Percentiles rank a stretch among this genome's conserved stretches.
phyloP scores from a whole-genome alignment of 2,329 filamentous ascomycete genomes.

The Leptographium wingfieldii region DNA sequence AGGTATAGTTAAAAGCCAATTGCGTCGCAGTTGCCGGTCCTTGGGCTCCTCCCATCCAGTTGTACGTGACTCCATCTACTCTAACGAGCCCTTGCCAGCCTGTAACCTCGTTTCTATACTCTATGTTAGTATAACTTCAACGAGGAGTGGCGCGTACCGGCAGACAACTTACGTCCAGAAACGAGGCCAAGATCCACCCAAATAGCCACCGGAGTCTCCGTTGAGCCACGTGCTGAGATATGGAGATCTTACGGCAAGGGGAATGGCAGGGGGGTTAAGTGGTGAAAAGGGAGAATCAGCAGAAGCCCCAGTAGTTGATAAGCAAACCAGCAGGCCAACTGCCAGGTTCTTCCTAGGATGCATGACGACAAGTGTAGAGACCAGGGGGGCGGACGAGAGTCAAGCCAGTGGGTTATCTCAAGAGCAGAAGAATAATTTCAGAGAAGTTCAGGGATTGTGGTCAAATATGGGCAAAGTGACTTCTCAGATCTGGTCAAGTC shows the following conservation, averaged over 20 bases:
- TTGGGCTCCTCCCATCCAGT: slow-evolving; percentile 52
- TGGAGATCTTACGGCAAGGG: slow-evolving; percentile 61
- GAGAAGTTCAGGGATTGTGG: not conserved
- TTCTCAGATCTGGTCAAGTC: not conserved
- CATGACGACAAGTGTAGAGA: not conserved
- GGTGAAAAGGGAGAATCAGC: slow-evolving; percentile 17
- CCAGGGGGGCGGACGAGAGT: not conserved
- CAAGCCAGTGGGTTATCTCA: not conserved
- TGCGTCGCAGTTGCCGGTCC: slow-evolving; percentile 42
- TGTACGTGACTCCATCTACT: slow-evolving; percentile 51
- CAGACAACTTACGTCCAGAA: slow-evolving; percentile 51
- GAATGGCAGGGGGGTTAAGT: slow-evolving; percentile 26
- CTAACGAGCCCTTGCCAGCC: slow-evolving; percentile 59
- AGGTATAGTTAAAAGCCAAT: slow-evolving; percentile 54
- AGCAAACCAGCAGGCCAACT: not conserved
- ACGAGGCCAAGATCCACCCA: slow-evolving; percentile 55
- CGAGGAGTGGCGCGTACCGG: not conserved
- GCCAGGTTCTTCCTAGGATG: not conserved
- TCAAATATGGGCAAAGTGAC: not conserved
- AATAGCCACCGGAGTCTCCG: slow-evolving; percentile 49
- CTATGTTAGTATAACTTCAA: not conserved
- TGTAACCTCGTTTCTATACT: slow-evolving; percentile 35
- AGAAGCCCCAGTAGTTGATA: not conserved
- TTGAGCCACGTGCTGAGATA: slow-evolving; percentile 62
- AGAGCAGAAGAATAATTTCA: not conserved